Percentiles rank a stretch among this genome's conserved stretches.
Conservation (phyloP, 495 filamentous ascomycete genomes). For the Penicillium taxi region DNA sequence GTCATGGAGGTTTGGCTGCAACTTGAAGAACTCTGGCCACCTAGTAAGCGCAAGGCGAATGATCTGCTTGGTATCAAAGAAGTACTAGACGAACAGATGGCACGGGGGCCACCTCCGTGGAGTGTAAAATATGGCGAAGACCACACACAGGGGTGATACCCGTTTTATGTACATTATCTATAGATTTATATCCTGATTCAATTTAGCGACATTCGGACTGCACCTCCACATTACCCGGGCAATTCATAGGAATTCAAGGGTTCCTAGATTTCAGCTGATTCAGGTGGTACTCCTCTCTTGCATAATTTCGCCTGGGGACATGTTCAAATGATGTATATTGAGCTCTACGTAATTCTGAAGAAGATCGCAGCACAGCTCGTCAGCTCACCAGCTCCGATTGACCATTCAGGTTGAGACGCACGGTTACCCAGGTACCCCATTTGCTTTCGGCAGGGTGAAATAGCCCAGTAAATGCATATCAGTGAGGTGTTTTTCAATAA, state of each 20-base stretch:
- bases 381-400: too few species aligned
- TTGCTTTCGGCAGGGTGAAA: too few species aligned
- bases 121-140: slow-evolving; percentile 6
- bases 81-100: slow-evolving; percentile 34
- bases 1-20: slow-evolving; percentile 36
- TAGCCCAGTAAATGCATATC: too few species aligned
- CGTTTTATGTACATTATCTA: slow-evolving; percentile 30
- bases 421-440: too few species aligned
- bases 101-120: slow-evolving; percentile 6
- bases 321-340: not conserved
- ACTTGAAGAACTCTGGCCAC: slow-evolving; percentile 38
- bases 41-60: slow-evolving; percentile 26
- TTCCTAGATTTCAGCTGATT: too few species aligned
- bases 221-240: too few species aligned
- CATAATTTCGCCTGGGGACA: too few species aligned
- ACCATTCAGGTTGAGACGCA: too few species aligned
- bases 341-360: not conserved
- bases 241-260: too few species aligned
- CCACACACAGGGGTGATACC: not conserved
- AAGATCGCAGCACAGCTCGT: not conserved
- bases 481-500: too few species aligned
- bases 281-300: too few species aligned
- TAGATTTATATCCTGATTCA: slow-evolving; percentile 23
- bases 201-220: slow-evolving; percentile 8
- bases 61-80: slow-evolving; percentile 34